These are phyloP conservation scores for Bipolaris victoriae DNA, from an alignment of 2,329 filamentous ascomycete species.

Conservation along the genomic window DNA sequence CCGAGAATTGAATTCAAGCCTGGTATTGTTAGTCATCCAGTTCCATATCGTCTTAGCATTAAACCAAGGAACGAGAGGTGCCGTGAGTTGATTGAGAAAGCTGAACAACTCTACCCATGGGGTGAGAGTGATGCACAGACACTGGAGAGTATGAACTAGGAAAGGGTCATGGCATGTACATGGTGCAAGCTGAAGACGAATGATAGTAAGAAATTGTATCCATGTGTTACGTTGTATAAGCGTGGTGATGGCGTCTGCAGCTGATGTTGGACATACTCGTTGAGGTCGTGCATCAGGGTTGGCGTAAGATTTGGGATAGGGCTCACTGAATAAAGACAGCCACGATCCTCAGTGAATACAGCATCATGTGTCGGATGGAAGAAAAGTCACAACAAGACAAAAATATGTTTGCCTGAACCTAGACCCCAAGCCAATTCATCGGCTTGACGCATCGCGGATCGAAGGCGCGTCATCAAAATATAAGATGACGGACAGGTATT, in stretches of 20 bases:
- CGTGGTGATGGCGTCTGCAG: not conserved
- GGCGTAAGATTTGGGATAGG: not conserved
- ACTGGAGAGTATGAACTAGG: conserved; percentile 14
- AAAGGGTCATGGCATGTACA: not conserved
- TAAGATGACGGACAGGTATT: conserved; percentile 30
- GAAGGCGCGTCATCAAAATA: conserved; percentile 41
- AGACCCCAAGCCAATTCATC: conserved; percentile 32
- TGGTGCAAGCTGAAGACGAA: not conserved
- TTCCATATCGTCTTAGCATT: conserved; percentile 45
- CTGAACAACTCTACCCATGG: conserved; percentile 49
- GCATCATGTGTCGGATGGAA: not conserved
- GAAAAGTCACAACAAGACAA: not conserved
- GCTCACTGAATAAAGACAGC: not conserved
- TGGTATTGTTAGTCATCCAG: conserved; percentile 50
- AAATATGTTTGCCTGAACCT: conserved; percentile 13
- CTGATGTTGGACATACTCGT: not conserved
- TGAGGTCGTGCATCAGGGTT: not conserved
- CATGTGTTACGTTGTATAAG: not conserved
- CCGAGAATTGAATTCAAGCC: conserved; percentile 45
- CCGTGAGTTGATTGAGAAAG: conserved; percentile 40
- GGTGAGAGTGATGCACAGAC: conserved; percentile 48
- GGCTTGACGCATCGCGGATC: conserved; percentile 31
- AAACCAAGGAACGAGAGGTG: conserved; percentile 45
- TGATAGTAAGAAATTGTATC: not conserved
- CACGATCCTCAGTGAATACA: not conserved